Percentiles rank a stretch among this genome's conserved stretches.
Evolutionary conservation across 2,329 filamentous ascomycete species (phyloP).

Genomic region (Clarireedia sp.): DNA sequence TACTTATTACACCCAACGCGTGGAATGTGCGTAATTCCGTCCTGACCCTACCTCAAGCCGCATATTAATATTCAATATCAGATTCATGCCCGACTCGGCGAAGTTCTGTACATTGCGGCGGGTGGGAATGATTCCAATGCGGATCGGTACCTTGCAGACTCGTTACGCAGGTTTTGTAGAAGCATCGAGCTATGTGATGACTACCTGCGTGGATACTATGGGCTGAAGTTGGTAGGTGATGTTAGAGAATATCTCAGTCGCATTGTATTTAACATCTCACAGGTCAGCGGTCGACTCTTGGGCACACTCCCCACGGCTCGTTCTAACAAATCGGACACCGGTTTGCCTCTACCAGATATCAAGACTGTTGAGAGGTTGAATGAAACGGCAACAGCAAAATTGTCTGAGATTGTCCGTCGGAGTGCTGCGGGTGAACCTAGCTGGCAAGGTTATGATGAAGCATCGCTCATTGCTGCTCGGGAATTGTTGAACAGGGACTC

Average conservation of each 20-base stretch:
- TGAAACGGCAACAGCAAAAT: slow-evolving; percentile 63
- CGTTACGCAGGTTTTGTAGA: slow-evolving; percentile 77
- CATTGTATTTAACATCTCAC: slow-evolving; percentile 16
- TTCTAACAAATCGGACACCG: slow-evolving; percentile 37
- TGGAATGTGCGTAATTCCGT: slow-evolving; percentile 67
- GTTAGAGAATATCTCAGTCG: neutral
- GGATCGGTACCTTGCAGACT: slow-evolving; percentile 56
- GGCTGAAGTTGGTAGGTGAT: slow-evolving; percentile 64
- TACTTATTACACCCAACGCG: slow-evolving; percentile 79
- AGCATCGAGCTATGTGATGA: slow-evolving; percentile 91
- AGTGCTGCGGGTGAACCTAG: slow-evolving; percentile 51
- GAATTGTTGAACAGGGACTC: slow-evolving; percentile 35
- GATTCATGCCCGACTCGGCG: slow-evolving; percentile 82
- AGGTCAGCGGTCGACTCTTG: slow-evolving; percentile 36
- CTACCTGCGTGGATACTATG: slow-evolving; percentile 88
- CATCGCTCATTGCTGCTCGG: slow-evolving; percentile 64
- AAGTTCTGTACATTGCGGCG: slow-evolving; percentile 67
- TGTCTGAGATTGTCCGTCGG: slow-evolving; percentile 67
- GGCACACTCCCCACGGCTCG: slow-evolving; percentile 37
- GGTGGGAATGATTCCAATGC: slow-evolving; percentile 34
- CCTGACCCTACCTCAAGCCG: slow-evolving; percentile 11
- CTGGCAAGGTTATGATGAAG: slow-evolving; percentile 66
- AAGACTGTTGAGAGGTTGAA: slow-evolving; percentile 60
- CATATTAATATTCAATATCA: slow-evolving; percentile 32
- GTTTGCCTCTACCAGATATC: slow-evolving; percentile 45